Percentiles rank a stretch among this genome's conserved stretches.
Conservation (phyloP, 78 protist species). For the Capsaspora owczarzaki region DNA sequence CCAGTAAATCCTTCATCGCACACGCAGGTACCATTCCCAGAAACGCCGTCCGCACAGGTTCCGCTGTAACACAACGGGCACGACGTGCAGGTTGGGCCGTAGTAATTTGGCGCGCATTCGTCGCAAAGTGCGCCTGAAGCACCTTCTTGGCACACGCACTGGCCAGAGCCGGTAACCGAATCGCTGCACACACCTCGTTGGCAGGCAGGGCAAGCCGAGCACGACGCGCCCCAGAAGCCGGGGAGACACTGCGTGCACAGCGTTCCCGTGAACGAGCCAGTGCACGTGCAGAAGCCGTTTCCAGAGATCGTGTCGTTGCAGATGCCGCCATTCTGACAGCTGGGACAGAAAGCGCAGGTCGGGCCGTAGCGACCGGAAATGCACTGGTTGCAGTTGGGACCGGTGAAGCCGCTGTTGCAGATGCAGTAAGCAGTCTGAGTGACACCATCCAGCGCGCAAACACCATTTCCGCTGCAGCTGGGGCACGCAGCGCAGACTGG, state of each 20-base stretch:
- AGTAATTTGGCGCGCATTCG: not conserved
- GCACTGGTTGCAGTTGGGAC: not conserved
- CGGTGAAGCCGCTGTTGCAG: not conserved
- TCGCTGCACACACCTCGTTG: not conserved
- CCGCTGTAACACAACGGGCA: not conserved
- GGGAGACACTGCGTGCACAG: constrained; percentile 1
- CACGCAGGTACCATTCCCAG: not conserved
- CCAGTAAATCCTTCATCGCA: not conserved
- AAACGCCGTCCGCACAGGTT: not conserved
- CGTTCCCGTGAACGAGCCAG: not conserved
- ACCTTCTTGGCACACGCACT: not conserved
- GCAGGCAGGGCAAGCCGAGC: not conserved
- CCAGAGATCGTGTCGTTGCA: not conserved
- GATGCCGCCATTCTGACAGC: not conserved
- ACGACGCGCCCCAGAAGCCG: not conserved
- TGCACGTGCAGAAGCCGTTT: not conserved
- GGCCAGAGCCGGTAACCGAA: not conserved
- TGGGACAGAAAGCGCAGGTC: not conserved
- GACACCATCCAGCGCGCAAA: too few relatives aligned
- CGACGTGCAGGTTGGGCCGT: not conserved
- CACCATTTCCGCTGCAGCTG: too few relatives aligned
- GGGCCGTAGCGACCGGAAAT: not conserved
- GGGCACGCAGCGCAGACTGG: too few relatives aligned
- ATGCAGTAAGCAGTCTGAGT: too few relatives aligned
- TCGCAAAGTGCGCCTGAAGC: not conserved